A percentile compares a stretch with the other conserved stretches of the same genome.
Conservation (phyloP, 257 asterid species). For the Solanum commersonii region DNA sequence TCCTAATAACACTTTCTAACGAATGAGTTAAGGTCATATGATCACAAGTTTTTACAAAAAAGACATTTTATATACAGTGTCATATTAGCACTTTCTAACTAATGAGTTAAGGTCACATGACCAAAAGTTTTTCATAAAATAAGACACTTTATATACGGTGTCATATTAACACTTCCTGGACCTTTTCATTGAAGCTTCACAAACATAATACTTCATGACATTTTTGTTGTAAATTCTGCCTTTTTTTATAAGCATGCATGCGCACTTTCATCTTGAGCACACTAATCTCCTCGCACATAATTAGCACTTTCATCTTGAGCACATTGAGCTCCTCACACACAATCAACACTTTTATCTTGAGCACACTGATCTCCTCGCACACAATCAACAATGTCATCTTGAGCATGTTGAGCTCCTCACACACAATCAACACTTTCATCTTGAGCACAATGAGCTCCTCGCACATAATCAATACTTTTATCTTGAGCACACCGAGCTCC, state of each 20-base stretch:
- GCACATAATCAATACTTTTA: no score
- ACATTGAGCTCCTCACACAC: not conserved
- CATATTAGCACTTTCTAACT: not conserved
- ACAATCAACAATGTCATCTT: no score
- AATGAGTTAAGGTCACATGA: not conserved
- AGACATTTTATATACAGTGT: no score
- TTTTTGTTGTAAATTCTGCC: not conserved
- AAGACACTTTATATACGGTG: not conserved
- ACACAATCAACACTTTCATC: no score
- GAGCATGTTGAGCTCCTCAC: rapidly evolving
- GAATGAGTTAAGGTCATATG: not conserved
- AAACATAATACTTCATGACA: not conserved
- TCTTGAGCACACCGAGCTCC: no score
- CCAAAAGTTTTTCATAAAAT: not conserved
- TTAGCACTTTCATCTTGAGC: not conserved
- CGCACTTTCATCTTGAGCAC: not conserved
- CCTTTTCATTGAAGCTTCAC: not conserved
- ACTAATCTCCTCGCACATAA: not conserved
- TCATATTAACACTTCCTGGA: not conserved
- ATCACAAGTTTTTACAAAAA: not conserved
- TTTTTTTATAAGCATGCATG: not conserved
- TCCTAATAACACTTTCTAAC: no score
- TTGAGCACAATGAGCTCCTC: no score
- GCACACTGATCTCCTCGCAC: not conserved
- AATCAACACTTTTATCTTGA: not conserved